A percentile compares a stretch with the other conserved stretches of the same genome.
Evolutionary conservation across 2,329 filamentous ascomycete genomes (phyloP).

Genomic region (Scytalidium sp.): DNA sequence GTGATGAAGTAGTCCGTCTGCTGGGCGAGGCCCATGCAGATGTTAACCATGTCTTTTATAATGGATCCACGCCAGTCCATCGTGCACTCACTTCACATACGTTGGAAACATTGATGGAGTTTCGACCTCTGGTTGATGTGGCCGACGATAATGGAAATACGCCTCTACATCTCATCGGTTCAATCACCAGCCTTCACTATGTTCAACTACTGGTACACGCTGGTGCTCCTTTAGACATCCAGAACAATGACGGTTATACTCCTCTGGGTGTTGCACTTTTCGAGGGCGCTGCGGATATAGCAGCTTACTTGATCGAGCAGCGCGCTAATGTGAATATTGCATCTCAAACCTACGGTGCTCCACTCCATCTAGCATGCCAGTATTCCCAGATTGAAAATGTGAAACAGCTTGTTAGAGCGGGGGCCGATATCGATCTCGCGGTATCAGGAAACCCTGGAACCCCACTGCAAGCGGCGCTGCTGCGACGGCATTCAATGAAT

Average conservation of each 20-base stretch:
- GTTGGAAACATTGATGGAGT: constrained; percentile 7
- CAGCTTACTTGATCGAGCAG: constrained; percentile 14
- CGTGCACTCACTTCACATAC: background rate
- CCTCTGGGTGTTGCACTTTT: constrained; percentile 5
- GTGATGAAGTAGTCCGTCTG: constrained; percentile 5
- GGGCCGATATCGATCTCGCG: constrained; percentile 7
- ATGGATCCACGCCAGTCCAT: constrained; percentile 2
- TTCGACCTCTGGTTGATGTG: constrained; percentile 3
- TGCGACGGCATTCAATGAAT: background rate
- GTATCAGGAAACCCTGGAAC: constrained; percentile 3
- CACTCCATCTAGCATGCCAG: constrained; percentile 8
- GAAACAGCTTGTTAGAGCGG: constrained; percentile 6
- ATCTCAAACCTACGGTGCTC: constrained; percentile 4
- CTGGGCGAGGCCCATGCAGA: constrained; percentile 15
- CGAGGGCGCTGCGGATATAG: background rate
- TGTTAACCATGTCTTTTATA: constrained; percentile 8
- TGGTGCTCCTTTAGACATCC: constrained; percentile 9
- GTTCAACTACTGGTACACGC: constrained; percentile 8
- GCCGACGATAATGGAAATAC: constrained; percentile 6
- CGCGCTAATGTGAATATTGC: constrained; percentile 8
- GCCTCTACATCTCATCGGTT: constrained; percentile 1
- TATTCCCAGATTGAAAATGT: constrained; percentile 2
- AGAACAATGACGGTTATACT: constrained; percentile 8
- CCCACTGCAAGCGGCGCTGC: constrained; percentile 8
- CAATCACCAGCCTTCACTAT: background rate